Evolutionary conservation across 306 rosid species (phyloP).

Genomic region (Rosa rugosa): DNA sequence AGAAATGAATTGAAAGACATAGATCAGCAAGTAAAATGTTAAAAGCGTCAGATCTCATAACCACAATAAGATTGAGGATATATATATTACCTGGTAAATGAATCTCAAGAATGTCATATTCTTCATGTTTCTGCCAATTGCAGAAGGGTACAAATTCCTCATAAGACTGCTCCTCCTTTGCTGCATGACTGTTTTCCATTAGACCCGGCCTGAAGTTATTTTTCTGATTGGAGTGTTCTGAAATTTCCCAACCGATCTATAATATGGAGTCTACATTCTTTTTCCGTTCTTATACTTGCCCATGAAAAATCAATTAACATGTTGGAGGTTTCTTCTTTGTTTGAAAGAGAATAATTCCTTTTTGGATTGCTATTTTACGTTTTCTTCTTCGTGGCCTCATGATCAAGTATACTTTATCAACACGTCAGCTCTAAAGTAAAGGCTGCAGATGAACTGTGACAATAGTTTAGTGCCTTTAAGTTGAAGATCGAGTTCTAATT

Average conservation of each 20-base stretch:
- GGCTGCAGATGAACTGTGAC: not conserved
- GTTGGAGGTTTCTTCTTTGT: slow-evolving; percentile 25
- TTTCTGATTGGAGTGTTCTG: not conserved
- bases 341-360: slow-evolving; percentile 14
- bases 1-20: not conserved
- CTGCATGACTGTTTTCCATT: slow-evolving; percentile 17
- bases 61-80: not conserved
- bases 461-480: not conserved
- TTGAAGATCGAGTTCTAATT: not conserved
- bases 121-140: slow-evolving; percentile 31
- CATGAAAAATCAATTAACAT: not conserved
- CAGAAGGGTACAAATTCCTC: slow-evolving; percentile 41
- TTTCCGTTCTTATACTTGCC: slow-evolving; percentile 1
- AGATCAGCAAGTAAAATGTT: not conserved
- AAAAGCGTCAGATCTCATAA: not conserved
- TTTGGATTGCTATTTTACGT: not conserved
- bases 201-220: not conserved
- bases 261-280: not conserved
- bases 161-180: slow-evolving; percentile 7
- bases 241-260: not conserved
- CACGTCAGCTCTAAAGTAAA: slow-evolving; percentile 3
- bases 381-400: slow-evolving; percentile 7
- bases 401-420: slow-evolving; percentile 5
- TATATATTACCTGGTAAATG: slow-evolving; percentile 35
- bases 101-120: slow-evolving; percentile 34